phyloP scores from a whole-genome alignment of 495 filamentous ascomycete genomes.

The Neurospora sp. region DNA sequence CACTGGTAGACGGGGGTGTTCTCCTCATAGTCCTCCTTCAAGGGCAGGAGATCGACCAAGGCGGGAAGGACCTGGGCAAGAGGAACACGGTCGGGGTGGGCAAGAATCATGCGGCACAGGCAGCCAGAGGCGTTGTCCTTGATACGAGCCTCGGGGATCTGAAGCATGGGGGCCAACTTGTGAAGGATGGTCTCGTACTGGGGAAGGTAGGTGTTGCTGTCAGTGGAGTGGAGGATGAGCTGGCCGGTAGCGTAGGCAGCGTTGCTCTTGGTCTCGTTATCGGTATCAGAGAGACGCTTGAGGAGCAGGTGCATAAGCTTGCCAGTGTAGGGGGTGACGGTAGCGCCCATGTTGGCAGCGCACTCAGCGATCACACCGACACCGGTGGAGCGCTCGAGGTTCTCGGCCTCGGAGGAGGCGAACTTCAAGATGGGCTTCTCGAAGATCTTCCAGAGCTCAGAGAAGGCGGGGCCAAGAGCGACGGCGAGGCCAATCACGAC shows the following conservation, averaged over 20 bases:
- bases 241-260: slow-evolving; percentile 84
- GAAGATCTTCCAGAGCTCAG: slow-evolving; percentile 85
- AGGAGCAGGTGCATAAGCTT: slow-evolving; percentile 69
- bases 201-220: slow-evolving; percentile 58
- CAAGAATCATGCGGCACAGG: slow-evolving; percentile 81
- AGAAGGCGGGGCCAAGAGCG: slow-evolving; percentile 72
- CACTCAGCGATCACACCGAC: slow-evolving; percentile 91
- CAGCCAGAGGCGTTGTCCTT: slow-evolving; percentile 94
- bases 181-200: slow-evolving; percentile 64
- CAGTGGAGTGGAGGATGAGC: slow-evolving; percentile 67
- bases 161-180: slow-evolving; percentile 76
- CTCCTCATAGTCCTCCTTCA: slow-evolving; percentile 94
- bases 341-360: slow-evolving; percentile 70
- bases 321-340: slow-evolving; percentile 66
- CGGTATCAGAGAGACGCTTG: slow-evolving; percentile 81
- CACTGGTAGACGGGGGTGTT: slow-evolving; percentile 85
- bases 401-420: slow-evolving; percentile 64
- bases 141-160: slow-evolving; percentile 61
- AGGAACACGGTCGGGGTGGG: slow-evolving; percentile 68
- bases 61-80: slow-evolving; percentile 70
- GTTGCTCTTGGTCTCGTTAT: slow-evolving; percentile 88
- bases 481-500: slow-evolving; percentile 72
- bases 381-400: slow-evolving; percentile 75
- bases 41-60: slow-evolving; percentile 66
- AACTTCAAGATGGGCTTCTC: slow-evolving; percentile 84